phyloP scores from a whole-genome alignment of 2,329 filamentous ascomycete genomes.

The Moelleriella libera region DNA sequence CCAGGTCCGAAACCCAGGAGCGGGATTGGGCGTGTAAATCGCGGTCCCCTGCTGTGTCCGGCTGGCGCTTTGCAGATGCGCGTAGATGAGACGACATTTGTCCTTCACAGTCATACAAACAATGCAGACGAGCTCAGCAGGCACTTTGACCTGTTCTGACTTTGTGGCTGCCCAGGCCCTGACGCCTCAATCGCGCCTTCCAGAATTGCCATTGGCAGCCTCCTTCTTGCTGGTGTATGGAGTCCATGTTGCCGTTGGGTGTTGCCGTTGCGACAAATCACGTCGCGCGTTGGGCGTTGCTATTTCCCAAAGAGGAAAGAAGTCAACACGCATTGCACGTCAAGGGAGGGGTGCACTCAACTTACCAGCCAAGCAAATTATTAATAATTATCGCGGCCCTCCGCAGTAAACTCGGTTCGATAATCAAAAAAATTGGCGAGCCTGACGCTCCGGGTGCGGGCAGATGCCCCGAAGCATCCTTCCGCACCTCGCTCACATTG shows the following conservation, averaged over 20 bases:
- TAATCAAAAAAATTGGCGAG: no score
- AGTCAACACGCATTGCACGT: slow-evolving; percentile 20
- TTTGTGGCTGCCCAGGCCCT: no score
- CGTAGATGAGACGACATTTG: not conserved
- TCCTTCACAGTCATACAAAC: not conserved
- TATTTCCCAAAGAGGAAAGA: slow-evolving; percentile 18
- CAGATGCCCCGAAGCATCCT: no score
- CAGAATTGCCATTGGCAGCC: no score
- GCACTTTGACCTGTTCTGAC: no score
- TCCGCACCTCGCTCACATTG: no score
- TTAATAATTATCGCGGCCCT: not conserved
- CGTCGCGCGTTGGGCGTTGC: slow-evolving; percentile 13
- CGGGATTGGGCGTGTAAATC: not conserved
- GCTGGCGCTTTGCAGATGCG: not conserved
- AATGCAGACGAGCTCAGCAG: no score
- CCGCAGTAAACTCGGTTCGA: not conserved
- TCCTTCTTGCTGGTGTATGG: not conserved
- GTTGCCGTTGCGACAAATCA: slow-evolving; percentile 13
- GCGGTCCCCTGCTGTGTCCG: not conserved
- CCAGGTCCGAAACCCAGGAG: not conserved
- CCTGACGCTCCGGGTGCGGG: no score
- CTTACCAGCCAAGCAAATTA: no score
- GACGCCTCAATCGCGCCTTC: no score
- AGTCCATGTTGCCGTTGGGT: not conserved
- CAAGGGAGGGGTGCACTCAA: slow-evolving; percentile 2